Percentiles rank a stretch among this genome's conserved stretches.
These are phyloP conservation scores for Leccinum pellstonianum DNA, from an alignment of 768 basidiomycete species.

Conservation along the genomic window DNA sequence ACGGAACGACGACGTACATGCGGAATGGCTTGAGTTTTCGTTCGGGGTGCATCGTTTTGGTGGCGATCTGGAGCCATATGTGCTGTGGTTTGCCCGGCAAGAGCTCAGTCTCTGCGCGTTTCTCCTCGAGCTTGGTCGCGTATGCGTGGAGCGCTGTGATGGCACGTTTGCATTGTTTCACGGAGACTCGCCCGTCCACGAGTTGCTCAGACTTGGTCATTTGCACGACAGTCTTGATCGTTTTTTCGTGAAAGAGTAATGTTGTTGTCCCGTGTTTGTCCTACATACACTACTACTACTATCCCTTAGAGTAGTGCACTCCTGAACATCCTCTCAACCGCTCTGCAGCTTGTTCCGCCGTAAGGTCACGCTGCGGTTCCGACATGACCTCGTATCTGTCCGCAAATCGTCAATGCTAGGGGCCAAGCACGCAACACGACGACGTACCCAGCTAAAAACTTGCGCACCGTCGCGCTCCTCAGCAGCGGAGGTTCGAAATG, in stretches of 20 bases:
- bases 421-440: slow-evolving; percentile 20
- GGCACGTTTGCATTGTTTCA: slow-evolving; percentile 73
- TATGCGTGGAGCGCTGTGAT: slow-evolving; percentile 76
- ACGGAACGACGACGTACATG: slow-evolving; percentile 57
- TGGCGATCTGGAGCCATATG: slow-evolving; percentile 86
- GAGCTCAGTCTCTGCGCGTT: slow-evolving; percentile 72
- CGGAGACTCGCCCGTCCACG: slow-evolving; percentile 69
- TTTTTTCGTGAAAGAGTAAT: background rate
- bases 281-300: background rate
- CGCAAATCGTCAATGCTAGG: background rate
- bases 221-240: slow-evolving; percentile 17
- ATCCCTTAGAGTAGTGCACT: slow-evolving; percentile 50
- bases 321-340: slow-evolving; percentile 54
- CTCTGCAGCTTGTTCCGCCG: slow-evolving; percentile 82
- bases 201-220: slow-evolving; percentile 52
- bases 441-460: slow-evolving; percentile 85
- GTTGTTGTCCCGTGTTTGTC: slow-evolving; percentile 23
- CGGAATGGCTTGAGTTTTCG: slow-evolving; percentile 77
- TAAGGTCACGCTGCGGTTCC: slow-evolving; percentile 87
- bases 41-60: slow-evolving; percentile 77
- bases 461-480: slow-evolving; percentile 76
- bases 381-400: slow-evolving; percentile 85
- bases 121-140: slow-evolving; percentile 58
- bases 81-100: slow-evolving; percentile 76
- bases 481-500: slow-evolving; percentile 87